Evolutionary conservation across 768 basidiomycete genomes (phyloP).

Genomic region (Boletus sp.): DNA sequence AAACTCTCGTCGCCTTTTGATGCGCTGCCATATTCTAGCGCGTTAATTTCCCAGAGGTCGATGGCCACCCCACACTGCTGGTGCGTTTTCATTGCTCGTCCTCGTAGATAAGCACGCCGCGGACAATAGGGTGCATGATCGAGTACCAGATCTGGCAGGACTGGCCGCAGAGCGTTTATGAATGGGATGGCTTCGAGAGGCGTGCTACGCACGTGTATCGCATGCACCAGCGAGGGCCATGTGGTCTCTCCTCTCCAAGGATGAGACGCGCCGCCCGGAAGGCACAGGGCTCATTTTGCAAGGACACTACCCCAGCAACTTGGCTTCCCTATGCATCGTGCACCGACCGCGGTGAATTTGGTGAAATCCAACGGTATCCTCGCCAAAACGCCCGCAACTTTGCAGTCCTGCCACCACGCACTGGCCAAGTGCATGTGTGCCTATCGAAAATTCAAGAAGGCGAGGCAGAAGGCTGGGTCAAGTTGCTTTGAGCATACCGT

Average conservation of each 20-base stretch:
- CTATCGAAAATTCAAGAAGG: too few species aligned
- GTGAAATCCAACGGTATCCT: not conserved
- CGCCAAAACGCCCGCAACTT: not conserved
- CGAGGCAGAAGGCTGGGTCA: not conserved
- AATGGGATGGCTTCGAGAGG: not conserved
- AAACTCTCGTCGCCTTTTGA: not conserved
- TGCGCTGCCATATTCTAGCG: not conserved
- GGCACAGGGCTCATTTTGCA: not conserved
- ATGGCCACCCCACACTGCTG: not conserved
- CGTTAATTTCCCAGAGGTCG: not conserved
- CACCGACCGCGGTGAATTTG: not conserved
- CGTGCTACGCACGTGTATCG: not conserved
- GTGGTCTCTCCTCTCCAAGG: slow-evolving; percentile 3
- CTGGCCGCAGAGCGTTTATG: not conserved
- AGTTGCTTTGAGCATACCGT: not conserved
- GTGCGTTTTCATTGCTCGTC: not conserved
- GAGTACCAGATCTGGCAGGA: not conserved
- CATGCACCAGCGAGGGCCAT: not conserved
- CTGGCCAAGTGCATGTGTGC: not conserved
- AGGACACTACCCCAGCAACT: not conserved
- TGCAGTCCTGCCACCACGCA: not conserved
- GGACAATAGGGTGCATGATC: not conserved
- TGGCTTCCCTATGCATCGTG: not conserved
- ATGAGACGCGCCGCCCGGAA: not conserved
- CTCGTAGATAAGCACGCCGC: slow-evolving; percentile 2